Evolutionary conservation across 257 asterid species (phyloP), one percentile per base, ranked within the genome.

Genomic region (Fraxinus cuspidata): DNA sequence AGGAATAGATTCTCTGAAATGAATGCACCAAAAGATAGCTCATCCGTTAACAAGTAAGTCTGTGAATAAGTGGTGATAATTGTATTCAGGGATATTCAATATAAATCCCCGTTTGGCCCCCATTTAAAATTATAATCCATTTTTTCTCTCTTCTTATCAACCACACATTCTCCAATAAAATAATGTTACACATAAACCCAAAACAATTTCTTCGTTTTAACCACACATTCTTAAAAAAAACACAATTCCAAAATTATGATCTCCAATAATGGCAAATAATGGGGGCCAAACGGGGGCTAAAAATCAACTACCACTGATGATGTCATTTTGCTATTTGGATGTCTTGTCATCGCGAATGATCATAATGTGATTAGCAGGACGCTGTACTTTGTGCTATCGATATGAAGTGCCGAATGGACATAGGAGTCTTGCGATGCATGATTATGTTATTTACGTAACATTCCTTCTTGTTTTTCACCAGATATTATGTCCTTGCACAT

Each of bases 401-500:
- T 76, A 27, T 67, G 67, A 29, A 51, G 15, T 16, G 18, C 75
- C 74, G 12, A 40, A 49, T 53, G 75, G 64, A 63, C 70, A 40
- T 35, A 72, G 74, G 68, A 60, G 37, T 76, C 64, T 76, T 66
- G 25, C 64, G 38, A 28, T 53, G 65, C 77, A 74, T 35, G 73
- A 49, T 60, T 76, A 35, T 49, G 63, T 27, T 80, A 80, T 60
- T 78, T 25, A 75, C 72, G 25, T 40, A 60, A 64, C 31, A 23
- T 77, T 44, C 58, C 42, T 63, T 42, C 32, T 70, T 60, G 78
- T 73, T 58, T 72, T 77, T 38, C 49, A 64, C 74, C 88, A 96
- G 99, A 89, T 96, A 96, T 82, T 96, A 96, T 85, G 86, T 87
- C 85, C 99, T 96, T 73, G 99, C 99, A 35, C 99, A 96, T 90